These are phyloP conservation scores for Kodamaea kakaduensis DNA, from an alignment of 805 yeast genomes.

Conservation along the genomic window DNA sequence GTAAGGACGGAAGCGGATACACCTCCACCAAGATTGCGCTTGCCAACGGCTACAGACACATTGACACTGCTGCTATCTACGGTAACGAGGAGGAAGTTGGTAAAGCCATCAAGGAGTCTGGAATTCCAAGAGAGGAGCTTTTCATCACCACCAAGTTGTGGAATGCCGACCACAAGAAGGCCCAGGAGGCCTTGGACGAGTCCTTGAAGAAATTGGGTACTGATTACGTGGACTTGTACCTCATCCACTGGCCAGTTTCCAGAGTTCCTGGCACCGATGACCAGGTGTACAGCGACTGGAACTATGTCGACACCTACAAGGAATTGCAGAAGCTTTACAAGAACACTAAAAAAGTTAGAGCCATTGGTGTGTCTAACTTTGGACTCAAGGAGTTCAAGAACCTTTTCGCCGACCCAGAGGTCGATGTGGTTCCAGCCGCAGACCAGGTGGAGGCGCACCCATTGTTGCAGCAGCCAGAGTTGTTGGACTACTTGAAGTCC, in stretches of 20 bases:
- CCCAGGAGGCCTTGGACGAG: constrained; percentile 49
- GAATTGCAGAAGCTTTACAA: constrained; percentile 54
- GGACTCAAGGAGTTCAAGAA: constrained; percentile 49
- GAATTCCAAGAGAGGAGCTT: constrained; percentile 59
- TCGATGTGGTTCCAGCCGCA: constrained; percentile 57
- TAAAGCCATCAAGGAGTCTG: constrained; percentile 48
- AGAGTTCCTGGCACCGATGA: constrained; percentile 37
- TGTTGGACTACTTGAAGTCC: constrained; percentile 47
- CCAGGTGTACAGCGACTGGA: constrained; percentile 29
- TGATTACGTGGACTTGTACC: constrained; percentile 74
- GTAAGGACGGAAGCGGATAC: constrained; percentile 50
- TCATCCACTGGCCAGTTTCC: constrained; percentile 81
- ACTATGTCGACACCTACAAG: constrained; percentile 57
- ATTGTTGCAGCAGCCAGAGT: constrained; percentile 58
- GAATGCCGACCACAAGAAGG: constrained; percentile 50
- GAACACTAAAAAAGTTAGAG: constrained; percentile 49
- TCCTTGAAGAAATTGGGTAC: constrained; percentile 61
- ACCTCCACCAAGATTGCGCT: constrained; percentile 59
- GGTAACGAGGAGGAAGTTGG: constrained; percentile 66
- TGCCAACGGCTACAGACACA: constrained; percentile 67
- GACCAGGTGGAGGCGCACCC: constrained; percentile 81
- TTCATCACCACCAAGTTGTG: constrained; percentile 72
- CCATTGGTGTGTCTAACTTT: constrained; percentile 78
- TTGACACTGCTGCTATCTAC: constrained; percentile 73
- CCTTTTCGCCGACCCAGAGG: constrained; percentile 46